Evolutionary conservation across 805 yeast genomes (phyloP), one percentile per base, ranked within the genome.

Genomic region (Peterozyma xylosa): DNA sequence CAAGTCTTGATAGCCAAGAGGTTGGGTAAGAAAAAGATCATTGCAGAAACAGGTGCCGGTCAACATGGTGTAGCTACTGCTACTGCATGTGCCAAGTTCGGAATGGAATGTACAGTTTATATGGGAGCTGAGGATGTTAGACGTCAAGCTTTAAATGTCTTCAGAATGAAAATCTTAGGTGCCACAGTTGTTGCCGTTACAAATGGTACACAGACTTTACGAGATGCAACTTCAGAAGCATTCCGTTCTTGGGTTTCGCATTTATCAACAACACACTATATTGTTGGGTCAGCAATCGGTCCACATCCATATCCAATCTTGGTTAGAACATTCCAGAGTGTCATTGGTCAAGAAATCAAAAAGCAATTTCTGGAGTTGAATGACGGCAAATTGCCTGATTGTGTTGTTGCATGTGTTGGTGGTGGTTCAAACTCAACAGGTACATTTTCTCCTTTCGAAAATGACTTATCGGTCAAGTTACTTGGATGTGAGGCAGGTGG

Each of bases 61-160:
- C 95, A 86, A 66, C 95, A 86, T 59, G 95, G 95, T 70, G 95
- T 86, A 34, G 95, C 95, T 35, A 86, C 93, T 42, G 95, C 95
- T 30, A 86, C 95, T 48, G 95, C 95, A 0, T 82, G 90, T 72
- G 95, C 95, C 50, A 85, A 85, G 58, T 86, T 93, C 55, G 99
- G 99, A 42, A 64, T 93, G 66, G 78, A 85, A 61, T 93, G 99
- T 71, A 87, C 87, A 13, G 95, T 93, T 33, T 91, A 78, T 59
- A 93, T 93, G 99, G 99, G 99, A 50, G 98, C 98, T 38, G 99
- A 93, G 68, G 99, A 93, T 69, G 96, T 87, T 37, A 84, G 96
- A 64, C 86, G 99, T 67, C 99, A 93, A 74, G 97, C 99, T 11
- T 73, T 93, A 52, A 93, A 93, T 58, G 99, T 93, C 35, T 93